Evolutionary conservation across 2,329 filamentous ascomycete species (phyloP).

Genomic region (Ceratocystis cacaofunesta): DNA sequence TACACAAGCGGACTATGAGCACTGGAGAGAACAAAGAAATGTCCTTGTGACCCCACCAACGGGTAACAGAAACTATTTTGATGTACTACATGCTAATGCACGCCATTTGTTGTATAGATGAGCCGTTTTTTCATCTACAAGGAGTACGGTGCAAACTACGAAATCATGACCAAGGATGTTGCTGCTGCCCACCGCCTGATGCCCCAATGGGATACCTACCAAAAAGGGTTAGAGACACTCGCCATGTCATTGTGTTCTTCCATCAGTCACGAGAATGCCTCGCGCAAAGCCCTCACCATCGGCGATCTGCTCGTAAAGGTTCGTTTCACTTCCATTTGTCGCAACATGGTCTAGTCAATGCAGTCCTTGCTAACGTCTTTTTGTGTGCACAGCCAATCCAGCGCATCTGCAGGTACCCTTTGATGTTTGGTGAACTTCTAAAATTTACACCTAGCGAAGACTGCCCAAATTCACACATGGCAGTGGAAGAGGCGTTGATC

Average conservation of each 20-base stretch:
- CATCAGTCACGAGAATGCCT: constrained; percentile 45
- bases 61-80: not conserved
- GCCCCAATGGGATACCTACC: constrained; percentile 63
- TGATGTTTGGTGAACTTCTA: constrained; percentile 71
- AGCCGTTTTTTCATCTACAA: constrained; percentile 74
- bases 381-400: constrained; percentile 58
- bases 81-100: not conserved
- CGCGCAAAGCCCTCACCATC: constrained; percentile 65
- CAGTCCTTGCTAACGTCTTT: not conserved
- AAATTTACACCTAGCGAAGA: constrained; percentile 73
- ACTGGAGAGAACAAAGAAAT: not conserved
- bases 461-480: constrained; percentile 67
- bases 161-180: constrained; percentile 67
- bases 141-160: constrained; percentile 82
- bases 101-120: constrained; percentile 38
- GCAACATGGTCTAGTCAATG: not conserved
- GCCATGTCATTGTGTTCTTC: constrained; percentile 59
- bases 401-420: constrained; percentile 76
- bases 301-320: constrained; percentile 86
- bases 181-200: constrained; percentile 52
- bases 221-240: constrained; percentile 71
- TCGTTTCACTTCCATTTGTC: not conserved
- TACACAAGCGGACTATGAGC: not conserved
- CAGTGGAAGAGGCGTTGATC: constrained; percentile 58
- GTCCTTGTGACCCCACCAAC: not conserved